Evolutionary conservation across 192 early-diverging fungal genomes (phyloP).

Genomic region (Podochytrium sp.): DNA sequence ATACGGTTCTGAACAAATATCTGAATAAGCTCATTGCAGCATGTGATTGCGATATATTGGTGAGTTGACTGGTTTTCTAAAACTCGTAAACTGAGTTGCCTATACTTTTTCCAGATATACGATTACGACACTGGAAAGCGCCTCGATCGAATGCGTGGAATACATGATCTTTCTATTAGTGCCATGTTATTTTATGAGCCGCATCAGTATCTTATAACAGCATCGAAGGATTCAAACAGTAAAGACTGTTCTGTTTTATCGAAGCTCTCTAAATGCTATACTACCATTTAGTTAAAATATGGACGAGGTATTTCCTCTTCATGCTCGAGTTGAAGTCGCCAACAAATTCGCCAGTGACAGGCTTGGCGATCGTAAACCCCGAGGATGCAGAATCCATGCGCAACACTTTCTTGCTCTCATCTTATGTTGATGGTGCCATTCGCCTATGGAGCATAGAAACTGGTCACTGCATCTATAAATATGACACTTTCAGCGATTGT

Average conservation of each 20-base stretch:
- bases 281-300: constrained; percentile 56
- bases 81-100: not conserved
- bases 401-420: constrained; percentile 49
- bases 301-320: constrained; percentile 46
- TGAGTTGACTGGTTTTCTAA: constrained; percentile 14
- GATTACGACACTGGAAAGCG: constrained; percentile 47
- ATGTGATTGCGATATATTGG: constrained; percentile 47
- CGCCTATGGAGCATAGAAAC: constrained; percentile 56
- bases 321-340: constrained; percentile 48
- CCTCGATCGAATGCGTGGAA: constrained; percentile 37
- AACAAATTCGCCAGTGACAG: constrained; percentile 48
- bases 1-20: constrained; percentile 29
- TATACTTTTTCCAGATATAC: constrained; percentile 52
- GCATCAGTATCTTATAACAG: constrained; percentile 52
- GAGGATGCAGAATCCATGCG: constrained; percentile 28
- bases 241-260: not conserved
- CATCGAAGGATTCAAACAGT: constrained; percentile 56
- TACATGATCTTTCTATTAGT: constrained; percentile 54
- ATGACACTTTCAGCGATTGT: constrained; percentile 41
- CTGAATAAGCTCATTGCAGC: constrained; percentile 46
- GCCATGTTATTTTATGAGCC: constrained; percentile 44
- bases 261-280: not conserved
- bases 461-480: constrained; percentile 46
- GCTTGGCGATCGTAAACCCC: constrained; percentile 36
- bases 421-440: constrained; percentile 51